phyloP scores from a whole-genome alignment of 345 rosid species.

The Eucalyptus pumila region DNA sequence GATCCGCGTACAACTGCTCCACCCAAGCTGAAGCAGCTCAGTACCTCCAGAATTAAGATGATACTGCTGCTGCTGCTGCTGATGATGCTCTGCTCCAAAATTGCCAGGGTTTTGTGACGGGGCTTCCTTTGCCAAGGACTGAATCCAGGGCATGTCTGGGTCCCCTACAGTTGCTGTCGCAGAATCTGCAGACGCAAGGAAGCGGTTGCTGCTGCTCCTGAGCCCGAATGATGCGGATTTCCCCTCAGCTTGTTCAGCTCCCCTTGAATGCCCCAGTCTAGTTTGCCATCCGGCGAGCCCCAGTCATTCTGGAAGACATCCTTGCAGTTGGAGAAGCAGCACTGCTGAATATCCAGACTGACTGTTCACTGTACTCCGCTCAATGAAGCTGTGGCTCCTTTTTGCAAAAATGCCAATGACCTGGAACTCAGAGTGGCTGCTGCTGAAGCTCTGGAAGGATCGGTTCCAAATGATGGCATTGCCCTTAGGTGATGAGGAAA shows the following conservation, averaged over 20 bases:
- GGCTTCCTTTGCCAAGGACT: conserved; percentile 49
- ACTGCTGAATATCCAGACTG: conserved; percentile 10
- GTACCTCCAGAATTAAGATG: conserved; percentile 13
- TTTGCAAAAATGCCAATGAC: conserved; percentile 53
- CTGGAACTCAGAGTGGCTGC: conserved; percentile 42
- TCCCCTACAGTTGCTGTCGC: conserved; percentile 19
- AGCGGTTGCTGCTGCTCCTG: conserved; percentile 18
- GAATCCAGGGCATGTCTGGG: conserved; percentile 78
- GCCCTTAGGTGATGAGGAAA: conserved; percentile 45
- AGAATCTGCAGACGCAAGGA: background rate
- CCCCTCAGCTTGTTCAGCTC: conserved; percentile 63
- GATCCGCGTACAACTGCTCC: conserved; percentile 74
- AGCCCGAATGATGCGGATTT: conserved; percentile 58
- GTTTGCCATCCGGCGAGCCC: conserved; percentile 72
- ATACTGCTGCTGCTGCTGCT: conserved; percentile 12
- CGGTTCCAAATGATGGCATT: conserved; percentile 25
- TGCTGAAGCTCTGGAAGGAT: conserved; percentile 20
- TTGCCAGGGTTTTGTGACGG: conserved; percentile 8
- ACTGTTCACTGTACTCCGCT: conserved; percentile 27
- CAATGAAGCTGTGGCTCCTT: conserved; percentile 67
- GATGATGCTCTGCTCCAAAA: background rate
- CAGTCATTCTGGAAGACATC: conserved; percentile 36
- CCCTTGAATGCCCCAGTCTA: conserved; percentile 71
- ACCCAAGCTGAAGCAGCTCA: conserved; percentile 45
- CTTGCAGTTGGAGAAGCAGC: conserved; percentile 11